phyloP scores from a whole-genome alignment of 352 stramenopile species.

The Pythium guiyangense region DNA sequence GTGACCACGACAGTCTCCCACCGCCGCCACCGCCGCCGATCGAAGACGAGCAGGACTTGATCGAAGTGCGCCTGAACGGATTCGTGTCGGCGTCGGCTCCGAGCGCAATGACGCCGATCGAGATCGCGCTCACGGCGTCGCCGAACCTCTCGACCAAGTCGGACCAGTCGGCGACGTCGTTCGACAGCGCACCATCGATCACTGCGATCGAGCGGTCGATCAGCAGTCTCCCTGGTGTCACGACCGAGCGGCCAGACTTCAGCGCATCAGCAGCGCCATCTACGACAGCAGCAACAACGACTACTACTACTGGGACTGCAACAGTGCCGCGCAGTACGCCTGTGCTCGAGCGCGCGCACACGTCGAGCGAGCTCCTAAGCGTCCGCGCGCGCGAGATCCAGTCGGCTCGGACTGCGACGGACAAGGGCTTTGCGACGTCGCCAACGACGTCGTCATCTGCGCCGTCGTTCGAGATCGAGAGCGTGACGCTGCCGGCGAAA shows the following conservation, averaged over 20 bases:
- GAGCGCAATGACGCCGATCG: slow-evolving; percentile 27
- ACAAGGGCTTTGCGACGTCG: slow-evolving; percentile 31
- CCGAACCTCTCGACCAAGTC: slow-evolving; percentile 24
- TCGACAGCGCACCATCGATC: slow-evolving; percentile 35
- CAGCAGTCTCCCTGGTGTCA: slow-evolving; percentile 24
- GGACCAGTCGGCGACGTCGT: slow-evolving; percentile 35
- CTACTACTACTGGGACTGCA: background rate
- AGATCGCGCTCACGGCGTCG: slow-evolving; percentile 22
- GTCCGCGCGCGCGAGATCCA: slow-evolving; percentile 46
- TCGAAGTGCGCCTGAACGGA: slow-evolving; percentile 14
- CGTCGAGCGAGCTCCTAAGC: slow-evolving; percentile 63
- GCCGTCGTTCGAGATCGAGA: slow-evolving; percentile 82
- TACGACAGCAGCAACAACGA: no score
- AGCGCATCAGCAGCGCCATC: background rate
- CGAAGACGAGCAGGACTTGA: slow-evolving; percentile 1
- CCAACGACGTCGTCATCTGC: slow-evolving; percentile 28
- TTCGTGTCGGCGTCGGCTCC: slow-evolving; percentile 31
- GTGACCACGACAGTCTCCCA: background rate
- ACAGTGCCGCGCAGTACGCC: slow-evolving; percentile 26
- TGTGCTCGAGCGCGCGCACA: slow-evolving; percentile 64
- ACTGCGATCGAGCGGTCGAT: slow-evolving; percentile 34
- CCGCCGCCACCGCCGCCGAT: slow-evolving; percentile 6
- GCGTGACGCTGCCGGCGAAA: slow-evolving; percentile 58
- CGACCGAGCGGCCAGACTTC: slow-evolving; percentile 26
- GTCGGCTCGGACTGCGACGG: slow-evolving; percentile 28